Evolutionary conservation across 1,139 yeast genomes (phyloP).

Genomic region (Eremothecium coryli): DNA sequence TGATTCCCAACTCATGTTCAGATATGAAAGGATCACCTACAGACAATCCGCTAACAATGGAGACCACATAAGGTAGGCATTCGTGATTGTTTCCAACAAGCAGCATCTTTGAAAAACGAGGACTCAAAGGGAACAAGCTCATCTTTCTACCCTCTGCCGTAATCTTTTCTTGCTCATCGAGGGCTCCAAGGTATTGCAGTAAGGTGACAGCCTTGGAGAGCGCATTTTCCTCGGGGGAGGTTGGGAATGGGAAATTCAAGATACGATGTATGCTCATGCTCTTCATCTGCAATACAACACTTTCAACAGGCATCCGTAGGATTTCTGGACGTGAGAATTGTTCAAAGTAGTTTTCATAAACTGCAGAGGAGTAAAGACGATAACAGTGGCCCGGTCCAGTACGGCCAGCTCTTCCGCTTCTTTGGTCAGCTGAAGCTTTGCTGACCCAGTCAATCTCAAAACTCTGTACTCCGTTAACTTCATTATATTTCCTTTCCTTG

Average conservation of each 20-base stretch:
- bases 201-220: conserved; percentile 59
- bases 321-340: conserved; percentile 87
- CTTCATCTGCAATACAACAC: conserved; percentile 89
- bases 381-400: conserved; percentile 99
- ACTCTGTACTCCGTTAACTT: conserved; percentile 84
- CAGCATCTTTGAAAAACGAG: conserved; percentile 85
- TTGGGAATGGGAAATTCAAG: conserved; percentile 91
- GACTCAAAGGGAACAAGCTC: conserved; percentile 89
- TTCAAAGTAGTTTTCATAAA: conserved; percentile 74
- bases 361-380: conserved; percentile 88
- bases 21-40: conserved; percentile 87
- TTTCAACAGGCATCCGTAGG: conserved; percentile 90
- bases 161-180: conserved; percentile 44
- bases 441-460: conserved; percentile 89
- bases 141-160: conserved; percentile 77
- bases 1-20: conserved; percentile 61
- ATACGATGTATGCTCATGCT: conserved; percentile 93
- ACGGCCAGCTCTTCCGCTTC: conserved; percentile 98
- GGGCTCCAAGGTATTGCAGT: conserved; percentile 69
- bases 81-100: conserved; percentile 79
- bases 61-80: conserved; percentile 78
- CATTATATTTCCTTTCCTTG: conserved; percentile 77
- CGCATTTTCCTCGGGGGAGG: conserved; percentile 67
- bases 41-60: conserved; percentile 84
- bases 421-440: conserved; percentile 91